Evolutionary conservation across 192 early-diverging fungal genomes (phyloP).

Genomic region (Borealophlyctis nickersoniae): DNA sequence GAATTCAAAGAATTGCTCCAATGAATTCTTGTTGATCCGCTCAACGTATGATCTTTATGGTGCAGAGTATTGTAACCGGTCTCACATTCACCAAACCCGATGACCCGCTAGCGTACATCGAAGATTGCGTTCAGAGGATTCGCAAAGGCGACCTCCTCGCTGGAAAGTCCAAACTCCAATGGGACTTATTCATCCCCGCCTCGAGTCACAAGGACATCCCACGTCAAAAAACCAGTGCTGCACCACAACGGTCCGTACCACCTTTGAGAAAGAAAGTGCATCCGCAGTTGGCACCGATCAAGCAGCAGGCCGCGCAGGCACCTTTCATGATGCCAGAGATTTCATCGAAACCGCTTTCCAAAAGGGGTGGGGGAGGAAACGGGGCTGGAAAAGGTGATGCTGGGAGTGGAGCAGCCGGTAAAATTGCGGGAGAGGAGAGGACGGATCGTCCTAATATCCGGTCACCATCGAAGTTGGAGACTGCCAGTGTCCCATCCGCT

Average conservation of each 20-base stretch:
- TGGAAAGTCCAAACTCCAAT: conserved; percentile 30
- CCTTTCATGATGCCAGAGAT: conserved; percentile 20
- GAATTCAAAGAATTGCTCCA: too few species aligned
- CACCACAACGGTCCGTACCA: not conserved
- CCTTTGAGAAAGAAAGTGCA: conserved; percentile 25
- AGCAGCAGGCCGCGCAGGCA: conserved; percentile 14
- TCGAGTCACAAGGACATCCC: conserved; percentile 16
- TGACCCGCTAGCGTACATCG: conserved; percentile 53
- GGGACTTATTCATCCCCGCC: conserved; percentile 48
- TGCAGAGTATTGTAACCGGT: conserved; percentile 48
- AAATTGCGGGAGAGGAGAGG: not conserved
- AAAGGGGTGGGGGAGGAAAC: not conserved
- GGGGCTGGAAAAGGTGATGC: conserved; percentile 5
- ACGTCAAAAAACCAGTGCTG: conserved; percentile 16
- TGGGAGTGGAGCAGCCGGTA: not conserved
- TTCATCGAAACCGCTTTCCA: conserved; percentile 6
- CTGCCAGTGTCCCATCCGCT: not conserved
- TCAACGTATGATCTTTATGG: not conserved
- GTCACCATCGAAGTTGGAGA: too few species aligned
- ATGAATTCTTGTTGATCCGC: not conserved
- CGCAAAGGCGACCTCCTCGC: conserved; percentile 25
- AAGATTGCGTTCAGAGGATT: conserved; percentile 44
- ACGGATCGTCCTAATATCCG: too few species aligned
- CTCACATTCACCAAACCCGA: conserved; percentile 42
- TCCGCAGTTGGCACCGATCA: conserved; percentile 11